phyloP scores from a whole-genome alignment of 805 yeast genomes.

The Spathaspora passalidarum region DNA sequence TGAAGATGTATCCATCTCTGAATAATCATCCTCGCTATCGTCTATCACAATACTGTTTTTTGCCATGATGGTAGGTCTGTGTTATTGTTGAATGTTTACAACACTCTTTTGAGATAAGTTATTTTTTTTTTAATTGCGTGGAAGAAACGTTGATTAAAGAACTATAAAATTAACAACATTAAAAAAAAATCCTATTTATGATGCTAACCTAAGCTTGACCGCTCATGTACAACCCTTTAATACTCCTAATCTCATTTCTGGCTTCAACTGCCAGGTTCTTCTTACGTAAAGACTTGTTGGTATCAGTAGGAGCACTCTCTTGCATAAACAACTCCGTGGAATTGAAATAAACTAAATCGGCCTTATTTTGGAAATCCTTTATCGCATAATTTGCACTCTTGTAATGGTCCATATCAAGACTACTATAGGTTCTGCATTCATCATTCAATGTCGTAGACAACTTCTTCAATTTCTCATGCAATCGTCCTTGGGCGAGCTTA shows the following conservation, averaged over 20 bases:
- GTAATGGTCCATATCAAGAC: constrained; percentile 31
- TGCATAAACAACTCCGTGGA: constrained; percentile 24
- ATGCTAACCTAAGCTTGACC: constrained; percentile 28
- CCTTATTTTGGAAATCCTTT: constrained; percentile 34
- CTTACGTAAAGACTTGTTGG: constrained; percentile 12
- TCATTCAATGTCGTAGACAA: constrained; percentile 19
- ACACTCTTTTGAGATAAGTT: neutral
- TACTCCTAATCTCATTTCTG: constrained; percentile 36
- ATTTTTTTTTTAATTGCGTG: neutral
- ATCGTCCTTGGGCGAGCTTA: constrained; percentile 21
- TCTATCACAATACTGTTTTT: neutral
- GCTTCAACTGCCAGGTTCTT: constrained; percentile 32
- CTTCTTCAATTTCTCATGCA: constrained; percentile 20
- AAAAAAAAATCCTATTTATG: neutral
- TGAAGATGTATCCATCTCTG: constrained; percentile 5
- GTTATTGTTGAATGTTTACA: neutral
- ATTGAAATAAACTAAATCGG: constrained; percentile 34
- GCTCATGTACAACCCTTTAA: constrained; percentile 44
- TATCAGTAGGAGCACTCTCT: constrained; percentile 7
- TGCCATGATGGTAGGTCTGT: neutral
- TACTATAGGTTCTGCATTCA: constrained; percentile 24
- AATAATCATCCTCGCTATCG: constrained; percentile 7
- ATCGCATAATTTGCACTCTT: constrained; percentile 23
- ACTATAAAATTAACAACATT: neutral
- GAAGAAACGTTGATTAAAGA: neutral